A percentile compares a stretch with the other conserved stretches of the same genome.
phyloP scores from a whole-genome alignment of 1,284 basidiomycete genomes.

The Coniferiporia weirii region DNA sequence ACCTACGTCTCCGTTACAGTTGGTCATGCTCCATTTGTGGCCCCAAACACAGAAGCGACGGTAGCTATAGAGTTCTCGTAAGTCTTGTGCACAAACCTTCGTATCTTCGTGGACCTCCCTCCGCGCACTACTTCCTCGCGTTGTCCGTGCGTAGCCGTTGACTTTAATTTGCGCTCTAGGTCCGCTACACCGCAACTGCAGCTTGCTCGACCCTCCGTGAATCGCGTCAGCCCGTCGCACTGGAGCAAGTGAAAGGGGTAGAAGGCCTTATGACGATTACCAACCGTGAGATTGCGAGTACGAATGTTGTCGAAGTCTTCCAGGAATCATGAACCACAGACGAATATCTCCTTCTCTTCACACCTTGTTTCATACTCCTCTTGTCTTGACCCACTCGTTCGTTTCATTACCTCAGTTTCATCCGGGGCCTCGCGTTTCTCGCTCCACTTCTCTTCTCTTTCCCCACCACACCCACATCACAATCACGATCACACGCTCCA shows the following conservation, averaged over 20 bases:
- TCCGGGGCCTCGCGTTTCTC: neutral
- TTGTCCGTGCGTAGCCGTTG: neutral
- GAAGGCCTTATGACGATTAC: constrained; percentile 63
- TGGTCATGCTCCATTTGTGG: constrained; percentile 59
- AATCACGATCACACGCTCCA: neutral
- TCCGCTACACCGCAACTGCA: constrained; percentile 54
- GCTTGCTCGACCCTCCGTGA: constrained; percentile 32
- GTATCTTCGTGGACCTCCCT: neutral
- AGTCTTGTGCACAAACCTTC: constrained; percentile 21
- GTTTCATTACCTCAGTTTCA: neutral
- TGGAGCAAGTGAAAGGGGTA: constrained; percentile 45
- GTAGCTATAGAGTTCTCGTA: constrained; percentile 57
- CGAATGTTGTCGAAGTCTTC: constrained; percentile 4
- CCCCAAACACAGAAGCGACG: constrained; percentile 43
- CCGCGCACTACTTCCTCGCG: neutral
- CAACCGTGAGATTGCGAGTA: constrained; percentile 29
- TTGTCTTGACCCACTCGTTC: neutral
- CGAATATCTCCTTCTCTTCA: neutral
- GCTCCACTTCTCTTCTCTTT: neutral
- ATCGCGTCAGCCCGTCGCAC: constrained; percentile 44
- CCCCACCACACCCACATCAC: neutral
- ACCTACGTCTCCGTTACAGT: constrained; percentile 30
- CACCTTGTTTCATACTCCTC: neutral
- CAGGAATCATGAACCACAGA: neutral
- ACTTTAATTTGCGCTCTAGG: constrained; percentile 31